phyloP scores from a whole-genome alignment of 106 monocot species.

The Triglochin maritima region DNA sequence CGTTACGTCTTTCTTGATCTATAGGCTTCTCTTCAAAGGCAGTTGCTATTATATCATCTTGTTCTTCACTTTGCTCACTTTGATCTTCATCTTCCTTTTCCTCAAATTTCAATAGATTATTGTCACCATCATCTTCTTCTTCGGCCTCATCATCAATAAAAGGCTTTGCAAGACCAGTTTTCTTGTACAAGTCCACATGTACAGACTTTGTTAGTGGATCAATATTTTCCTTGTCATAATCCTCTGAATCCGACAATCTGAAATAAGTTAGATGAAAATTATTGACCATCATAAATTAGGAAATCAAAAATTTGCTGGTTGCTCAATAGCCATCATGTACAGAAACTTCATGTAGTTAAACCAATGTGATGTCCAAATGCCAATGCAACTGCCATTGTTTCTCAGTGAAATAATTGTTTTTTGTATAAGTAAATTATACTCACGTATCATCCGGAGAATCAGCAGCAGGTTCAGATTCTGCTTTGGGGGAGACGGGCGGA shows the following conservation, averaged over 20 bases:
- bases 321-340: too few relatives aligned
- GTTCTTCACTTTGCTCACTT: constrained; percentile 35
- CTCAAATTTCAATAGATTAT: constrained; percentile 52
- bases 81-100: constrained; percentile 64
- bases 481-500: not conserved
- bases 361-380: too few relatives aligned
- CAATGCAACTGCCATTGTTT: too few relatives aligned
- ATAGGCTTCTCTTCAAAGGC: constrained; percentile 51
- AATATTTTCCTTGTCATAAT: constrained; percentile 68
- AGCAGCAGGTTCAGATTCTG: constrained; percentile 4
- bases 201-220: constrained; percentile 26
- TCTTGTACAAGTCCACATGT: constrained; percentile 22
- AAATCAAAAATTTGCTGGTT: not conserved
- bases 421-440: constrained; percentile 6
- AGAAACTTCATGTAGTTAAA: too few relatives aligned
- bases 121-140: constrained; percentile 88
- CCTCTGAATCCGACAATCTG: constrained; percentile 74
- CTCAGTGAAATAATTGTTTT: too few relatives aligned
- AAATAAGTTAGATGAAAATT: constrained; percentile 11
- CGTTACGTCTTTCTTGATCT: constrained; percentile 66
- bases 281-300: not conserved
- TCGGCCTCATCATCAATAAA: constrained; percentile 97
- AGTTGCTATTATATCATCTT: constrained; percentile 71
- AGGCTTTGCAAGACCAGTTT: constrained; percentile 38
- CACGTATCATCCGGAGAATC: constrained; percentile 27